phyloP scores from a whole-genome alignment of 371 early-diverging fungal species.

The Dentiscutata heterogama region DNA sequence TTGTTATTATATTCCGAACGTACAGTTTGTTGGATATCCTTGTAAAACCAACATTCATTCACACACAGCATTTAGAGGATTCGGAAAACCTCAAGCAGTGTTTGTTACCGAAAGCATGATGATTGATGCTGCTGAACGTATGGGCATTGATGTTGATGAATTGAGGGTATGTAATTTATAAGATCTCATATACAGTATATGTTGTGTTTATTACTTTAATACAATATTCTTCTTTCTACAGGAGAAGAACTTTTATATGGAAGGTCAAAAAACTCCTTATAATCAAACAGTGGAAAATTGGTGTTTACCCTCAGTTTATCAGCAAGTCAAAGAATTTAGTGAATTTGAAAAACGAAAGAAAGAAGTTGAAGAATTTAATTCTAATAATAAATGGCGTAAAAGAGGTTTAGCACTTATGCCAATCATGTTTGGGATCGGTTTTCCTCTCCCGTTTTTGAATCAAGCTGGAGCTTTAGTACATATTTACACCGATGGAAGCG shows the following conservation, averaged over 20 bases:
- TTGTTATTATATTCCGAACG: slow-evolving; percentile 73
- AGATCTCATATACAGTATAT: too few species aligned
- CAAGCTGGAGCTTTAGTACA: slow-evolving; percentile 82
- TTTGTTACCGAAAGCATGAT: slow-evolving; percentile 78
- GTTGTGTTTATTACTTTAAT: neutral
- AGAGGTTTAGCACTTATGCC: too few species aligned
- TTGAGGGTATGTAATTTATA: slow-evolving; percentile 48
- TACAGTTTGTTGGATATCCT: slow-evolving; percentile 67
- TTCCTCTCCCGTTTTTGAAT: slow-evolving; percentile 71
- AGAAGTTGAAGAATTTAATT: slow-evolving; percentile 71
- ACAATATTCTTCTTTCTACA: neutral
- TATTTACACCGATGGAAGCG: too few species aligned
- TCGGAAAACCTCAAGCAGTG: slow-evolving; percentile 75
- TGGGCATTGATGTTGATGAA: too few species aligned
- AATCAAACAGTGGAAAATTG: slow-evolving; percentile 68
- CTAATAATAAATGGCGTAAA: too few species aligned
- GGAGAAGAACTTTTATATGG: slow-evolving; percentile 72
- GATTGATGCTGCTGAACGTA: slow-evolving; percentile 70
- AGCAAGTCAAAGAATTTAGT: too few species aligned
- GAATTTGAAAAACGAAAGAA: slow-evolving; percentile 83
- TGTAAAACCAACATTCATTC: slow-evolving; percentile 82
- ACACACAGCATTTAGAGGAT: slow-evolving; percentile 70
- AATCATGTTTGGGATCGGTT: slow-evolving; percentile 82
- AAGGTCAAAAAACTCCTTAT: slow-evolving; percentile 73
- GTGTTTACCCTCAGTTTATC: too few species aligned